A percentile compares a stretch with the other conserved stretches of the same genome.
phyloP scores from a whole-genome alignment of 139 green algal species.

The Chlamydomonas urium region DNA sequence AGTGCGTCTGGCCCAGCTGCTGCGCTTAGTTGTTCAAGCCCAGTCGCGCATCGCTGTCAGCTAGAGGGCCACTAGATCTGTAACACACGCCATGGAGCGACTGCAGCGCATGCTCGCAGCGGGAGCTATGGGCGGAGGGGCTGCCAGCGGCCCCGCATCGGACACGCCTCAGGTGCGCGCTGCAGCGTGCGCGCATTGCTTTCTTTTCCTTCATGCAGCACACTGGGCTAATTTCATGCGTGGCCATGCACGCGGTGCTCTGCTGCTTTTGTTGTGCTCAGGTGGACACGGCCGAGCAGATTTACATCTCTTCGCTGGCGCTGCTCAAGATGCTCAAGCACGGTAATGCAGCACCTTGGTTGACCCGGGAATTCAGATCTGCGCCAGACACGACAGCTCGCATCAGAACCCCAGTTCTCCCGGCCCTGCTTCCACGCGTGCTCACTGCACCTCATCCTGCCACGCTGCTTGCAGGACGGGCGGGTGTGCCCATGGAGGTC shows the following conservation, averaged over 20 bases:
- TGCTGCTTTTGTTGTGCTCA: too few relatives aligned
- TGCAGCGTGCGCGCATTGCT: not conserved
- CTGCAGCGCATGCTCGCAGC: constrained; percentile 64
- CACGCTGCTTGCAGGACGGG: too few relatives aligned
- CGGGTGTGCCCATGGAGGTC: constrained; percentile 98
- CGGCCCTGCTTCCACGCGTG: too few relatives aligned
- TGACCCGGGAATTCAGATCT: too few relatives aligned
- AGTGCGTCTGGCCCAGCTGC: too few relatives aligned
- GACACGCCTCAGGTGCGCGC: constrained; percentile 45
- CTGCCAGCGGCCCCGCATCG: constrained; percentile 26
- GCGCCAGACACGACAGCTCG: too few relatives aligned
- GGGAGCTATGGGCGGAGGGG: constrained; percentile 30
- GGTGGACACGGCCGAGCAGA: constrained; percentile 93
- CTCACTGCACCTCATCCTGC: not conserved
- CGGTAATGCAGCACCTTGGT: constrained; percentile 66
- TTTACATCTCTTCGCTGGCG: constrained; percentile 96
- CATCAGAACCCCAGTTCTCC: too few relatives aligned
- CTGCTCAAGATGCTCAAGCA: constrained; percentile 99
- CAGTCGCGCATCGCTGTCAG: too few relatives aligned
- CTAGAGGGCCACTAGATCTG: not conserved
- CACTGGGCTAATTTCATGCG: not conserved
- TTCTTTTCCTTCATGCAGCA: not conserved
- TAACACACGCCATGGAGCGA: constrained; percentile 57
- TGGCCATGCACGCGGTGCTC: constrained; percentile 16
- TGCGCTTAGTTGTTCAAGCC: too few relatives aligned